A percentile compares a stretch with the other conserved stretches of the same genome.
Evolutionary conservation across 371 early-diverging fungal species (phyloP).

Genomic region (Smittium culicis): DNA sequence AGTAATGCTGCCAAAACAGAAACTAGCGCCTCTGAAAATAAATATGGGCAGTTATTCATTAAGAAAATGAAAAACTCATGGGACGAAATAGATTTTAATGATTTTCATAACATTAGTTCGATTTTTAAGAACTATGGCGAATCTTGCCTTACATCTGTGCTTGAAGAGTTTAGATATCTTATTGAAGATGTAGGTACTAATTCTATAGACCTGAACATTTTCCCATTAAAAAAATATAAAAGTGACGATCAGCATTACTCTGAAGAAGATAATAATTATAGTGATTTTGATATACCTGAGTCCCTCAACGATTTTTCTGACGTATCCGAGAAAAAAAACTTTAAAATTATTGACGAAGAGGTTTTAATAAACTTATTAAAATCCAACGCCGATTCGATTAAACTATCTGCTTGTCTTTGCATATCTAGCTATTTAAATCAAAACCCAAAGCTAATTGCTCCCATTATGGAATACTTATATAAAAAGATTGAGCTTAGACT

Average conservation of each 20-base stretch:
- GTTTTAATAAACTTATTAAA: constrained; percentile 47
- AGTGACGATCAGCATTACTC: constrained; percentile 32
- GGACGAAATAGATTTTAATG: not conserved
- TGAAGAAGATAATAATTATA: not conserved
- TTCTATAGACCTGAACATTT: not conserved
- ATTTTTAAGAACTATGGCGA: not conserved
- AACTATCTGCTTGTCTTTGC: constrained; percentile 57
- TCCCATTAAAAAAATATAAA: not conserved
- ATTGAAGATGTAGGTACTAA: not conserved
- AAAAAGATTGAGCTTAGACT: not conserved
- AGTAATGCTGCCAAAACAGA: not conserved
- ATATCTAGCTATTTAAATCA: constrained; percentile 24
- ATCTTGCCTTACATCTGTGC: not conserved
- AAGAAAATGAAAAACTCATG: constrained; percentile 1
- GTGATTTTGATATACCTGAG: not conserved
- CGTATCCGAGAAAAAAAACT: not conserved
- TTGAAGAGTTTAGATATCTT: not conserved
- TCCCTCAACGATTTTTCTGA: not conserved
- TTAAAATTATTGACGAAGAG: not conserved
- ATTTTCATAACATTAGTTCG: not conserved
- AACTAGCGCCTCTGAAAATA: not conserved
- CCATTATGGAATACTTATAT: constrained; percentile 7
- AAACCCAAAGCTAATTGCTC: not conserved
- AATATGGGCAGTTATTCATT: not conserved
- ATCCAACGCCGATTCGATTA: constrained; percentile 57